Conservation (phyloP, 371 early-diverging fungal genomes). For the Cladochytrium tenue region DNA sequence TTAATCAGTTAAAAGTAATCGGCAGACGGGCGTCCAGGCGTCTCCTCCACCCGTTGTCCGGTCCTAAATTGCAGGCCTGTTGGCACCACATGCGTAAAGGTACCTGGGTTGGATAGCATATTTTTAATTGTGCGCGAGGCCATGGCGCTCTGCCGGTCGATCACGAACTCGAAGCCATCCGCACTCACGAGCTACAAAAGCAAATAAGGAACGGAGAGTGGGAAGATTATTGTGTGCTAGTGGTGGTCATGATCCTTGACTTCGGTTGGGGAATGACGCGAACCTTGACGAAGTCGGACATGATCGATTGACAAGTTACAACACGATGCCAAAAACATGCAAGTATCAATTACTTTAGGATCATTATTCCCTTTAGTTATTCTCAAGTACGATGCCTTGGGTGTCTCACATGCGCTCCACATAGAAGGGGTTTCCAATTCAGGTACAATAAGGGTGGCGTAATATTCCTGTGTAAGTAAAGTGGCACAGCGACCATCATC, state of each 20-base stretch:
- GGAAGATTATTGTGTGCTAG: too few species aligned
- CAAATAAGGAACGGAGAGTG: neutral
- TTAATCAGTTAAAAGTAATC: too few species aligned
- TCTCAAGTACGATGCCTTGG: neutral
- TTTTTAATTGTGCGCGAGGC: slow-evolving; percentile 89
- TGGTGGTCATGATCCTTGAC: neutral
- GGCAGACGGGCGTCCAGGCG: neutral
- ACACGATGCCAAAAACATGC: too few species aligned
- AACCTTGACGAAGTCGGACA: neutral
- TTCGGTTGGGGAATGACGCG: neutral
- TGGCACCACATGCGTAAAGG: too few species aligned
- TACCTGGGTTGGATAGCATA: slow-evolving; percentile 85
- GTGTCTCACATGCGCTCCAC: neutral
- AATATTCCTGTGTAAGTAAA: too few species aligned
- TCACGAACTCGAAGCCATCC: slow-evolving; percentile 80
- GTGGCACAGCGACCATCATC: too few species aligned
- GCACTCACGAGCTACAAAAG: neutral
- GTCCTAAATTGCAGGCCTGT: too few species aligned
- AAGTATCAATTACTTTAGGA: neutral
- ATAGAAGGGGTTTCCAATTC: too few species aligned
- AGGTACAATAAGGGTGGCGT: too few species aligned
- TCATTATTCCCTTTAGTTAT: neutral
- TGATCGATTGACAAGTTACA: neutral
- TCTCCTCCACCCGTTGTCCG: neutral
- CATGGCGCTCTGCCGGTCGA: slow-evolving; percentile 86